phyloP scores from a whole-genome alignment of 129 eudicot species.

The Flaveria trinervia region DNA sequence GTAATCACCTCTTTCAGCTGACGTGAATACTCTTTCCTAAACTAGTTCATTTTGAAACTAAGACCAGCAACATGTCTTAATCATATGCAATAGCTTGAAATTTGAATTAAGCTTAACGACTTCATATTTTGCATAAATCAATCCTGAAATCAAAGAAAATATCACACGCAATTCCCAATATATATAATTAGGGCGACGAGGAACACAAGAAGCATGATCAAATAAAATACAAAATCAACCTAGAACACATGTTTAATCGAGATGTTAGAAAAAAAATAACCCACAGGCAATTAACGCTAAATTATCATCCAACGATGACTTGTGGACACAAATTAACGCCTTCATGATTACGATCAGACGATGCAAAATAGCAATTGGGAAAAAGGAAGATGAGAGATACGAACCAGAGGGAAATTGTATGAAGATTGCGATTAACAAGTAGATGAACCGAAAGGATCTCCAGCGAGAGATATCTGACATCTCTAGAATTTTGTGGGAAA shows the following conservation, averaged over 20 bases:
- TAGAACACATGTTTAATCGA: slow-evolving; percentile 3
- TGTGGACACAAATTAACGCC: background rate
- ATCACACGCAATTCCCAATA: background rate
- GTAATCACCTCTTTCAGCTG: background rate
- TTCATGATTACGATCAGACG: background rate
- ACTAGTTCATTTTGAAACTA: background rate
- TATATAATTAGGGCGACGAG: background rate
- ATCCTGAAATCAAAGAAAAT: background rate
- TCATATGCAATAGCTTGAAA: background rate
- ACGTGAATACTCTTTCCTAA: background rate
- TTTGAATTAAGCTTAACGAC: background rate
- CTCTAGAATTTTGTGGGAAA: background rate
- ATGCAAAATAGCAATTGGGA: background rate
- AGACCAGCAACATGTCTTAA: background rate
- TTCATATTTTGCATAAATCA: background rate
- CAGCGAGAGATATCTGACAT: background rate
- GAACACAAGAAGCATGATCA: background rate
- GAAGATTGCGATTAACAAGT: background rate
- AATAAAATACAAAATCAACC: slow-evolving; percentile 10
- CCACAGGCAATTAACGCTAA: slow-evolving; percentile 12
- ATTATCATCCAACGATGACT: background rate
- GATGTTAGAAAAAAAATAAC: background rate
- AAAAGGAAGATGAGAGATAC: background rate
- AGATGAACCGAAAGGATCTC: background rate
- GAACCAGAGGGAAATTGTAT: background rate